These are phyloP conservation scores for Mycocalia duriaeana DNA, from an alignment of 1,284 basidiomycete species.

Conservation along the genomic window DNA sequence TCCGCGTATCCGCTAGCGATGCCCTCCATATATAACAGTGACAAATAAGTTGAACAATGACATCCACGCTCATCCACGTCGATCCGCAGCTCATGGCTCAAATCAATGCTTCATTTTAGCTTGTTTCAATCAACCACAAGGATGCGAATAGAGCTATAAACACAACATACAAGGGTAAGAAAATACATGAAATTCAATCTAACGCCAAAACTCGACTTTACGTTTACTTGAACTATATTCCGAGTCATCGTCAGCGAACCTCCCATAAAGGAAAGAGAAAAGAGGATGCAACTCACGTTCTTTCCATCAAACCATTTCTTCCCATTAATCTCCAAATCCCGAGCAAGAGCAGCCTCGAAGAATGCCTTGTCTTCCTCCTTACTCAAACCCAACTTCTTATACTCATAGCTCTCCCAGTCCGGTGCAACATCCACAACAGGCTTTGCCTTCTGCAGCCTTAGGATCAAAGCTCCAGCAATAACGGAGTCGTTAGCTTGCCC, in stretches of 20 bases:
- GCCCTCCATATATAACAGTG: no score
- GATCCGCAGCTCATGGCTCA: no score
- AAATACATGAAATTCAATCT: no score
- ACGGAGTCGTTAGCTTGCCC: conserved; percentile 68
- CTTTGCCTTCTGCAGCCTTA: conserved; percentile 70
- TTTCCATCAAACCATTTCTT: conserved; percentile 87
- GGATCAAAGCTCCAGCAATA: conserved; percentile 79
- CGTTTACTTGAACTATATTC: conserved; percentile 3
- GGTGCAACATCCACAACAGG: conserved; percentile 82
- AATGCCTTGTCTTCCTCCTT: conserved; percentile 76
- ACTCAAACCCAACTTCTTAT: conserved; percentile 65
- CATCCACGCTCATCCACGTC: no score
- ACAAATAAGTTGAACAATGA: no score
- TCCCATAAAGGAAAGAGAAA: background rate
- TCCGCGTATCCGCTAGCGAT: no score
- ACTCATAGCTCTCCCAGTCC: conserved; percentile 88
- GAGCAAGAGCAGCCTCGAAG: conserved; percentile 87
- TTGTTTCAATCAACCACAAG: no score
- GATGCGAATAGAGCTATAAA: no score
- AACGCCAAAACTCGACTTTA: no score
- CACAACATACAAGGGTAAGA: no score
- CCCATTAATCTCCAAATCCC: conserved; percentile 83
- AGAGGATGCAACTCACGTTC: conserved; percentile 51
- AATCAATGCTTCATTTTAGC: no score
- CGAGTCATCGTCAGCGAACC: background rate